A percentile compares a stretch with the other conserved stretches of the same genome.
Conservation (phyloP, 108 stramenopile genomes). For the Discostella pseudostelligera region DNA sequence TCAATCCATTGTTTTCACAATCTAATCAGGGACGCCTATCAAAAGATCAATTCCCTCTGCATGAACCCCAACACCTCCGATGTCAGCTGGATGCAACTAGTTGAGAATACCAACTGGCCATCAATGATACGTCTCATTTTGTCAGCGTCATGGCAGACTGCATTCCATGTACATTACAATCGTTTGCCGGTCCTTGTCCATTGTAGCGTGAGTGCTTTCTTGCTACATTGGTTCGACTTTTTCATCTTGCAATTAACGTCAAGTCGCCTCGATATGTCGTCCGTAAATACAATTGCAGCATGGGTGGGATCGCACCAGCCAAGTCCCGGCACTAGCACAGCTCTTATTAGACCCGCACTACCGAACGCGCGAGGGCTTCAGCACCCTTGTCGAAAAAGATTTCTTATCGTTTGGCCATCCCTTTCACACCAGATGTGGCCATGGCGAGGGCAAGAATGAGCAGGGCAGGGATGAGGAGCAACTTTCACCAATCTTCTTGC, state of each 20-base stretch:
- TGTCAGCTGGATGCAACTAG: conserved; percentile 68
- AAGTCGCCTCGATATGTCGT: too few species aligned
- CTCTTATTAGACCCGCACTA: conserved; percentile 96
- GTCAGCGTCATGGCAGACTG: conserved; percentile 84
- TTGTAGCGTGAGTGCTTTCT: conserved; percentile 61
- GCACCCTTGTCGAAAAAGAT: conserved; percentile 94
- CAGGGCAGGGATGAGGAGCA: conserved; percentile 79
- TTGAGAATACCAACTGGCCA: conserved; percentile 95
- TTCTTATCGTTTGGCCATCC: conserved; percentile 98
- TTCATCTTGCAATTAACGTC: too few species aligned
- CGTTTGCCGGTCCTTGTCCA: conserved; percentile 92
- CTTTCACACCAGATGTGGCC: conserved; percentile 90
- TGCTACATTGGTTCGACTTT: too few species aligned
- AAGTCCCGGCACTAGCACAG: conserved; percentile 89
- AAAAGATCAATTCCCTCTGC: conserved; percentile 70
- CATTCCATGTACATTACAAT: conserved; percentile 83
- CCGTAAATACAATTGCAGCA: too few species aligned
- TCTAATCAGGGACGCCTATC: conserved; percentile 63
- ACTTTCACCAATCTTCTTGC: conserved; percentile 94
- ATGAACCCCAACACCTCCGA: conserved; percentile 48
- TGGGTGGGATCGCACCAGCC: conserved; percentile 99
- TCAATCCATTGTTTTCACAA: neutral
- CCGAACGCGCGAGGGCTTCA: conserved; percentile 93
- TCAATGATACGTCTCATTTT: conserved; percentile 83
- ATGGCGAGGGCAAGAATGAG: conserved; percentile 86